phyloP scores from a whole-genome alignment of 108 stramenopile genomes.

The Mediolabrus comicus region DNA sequence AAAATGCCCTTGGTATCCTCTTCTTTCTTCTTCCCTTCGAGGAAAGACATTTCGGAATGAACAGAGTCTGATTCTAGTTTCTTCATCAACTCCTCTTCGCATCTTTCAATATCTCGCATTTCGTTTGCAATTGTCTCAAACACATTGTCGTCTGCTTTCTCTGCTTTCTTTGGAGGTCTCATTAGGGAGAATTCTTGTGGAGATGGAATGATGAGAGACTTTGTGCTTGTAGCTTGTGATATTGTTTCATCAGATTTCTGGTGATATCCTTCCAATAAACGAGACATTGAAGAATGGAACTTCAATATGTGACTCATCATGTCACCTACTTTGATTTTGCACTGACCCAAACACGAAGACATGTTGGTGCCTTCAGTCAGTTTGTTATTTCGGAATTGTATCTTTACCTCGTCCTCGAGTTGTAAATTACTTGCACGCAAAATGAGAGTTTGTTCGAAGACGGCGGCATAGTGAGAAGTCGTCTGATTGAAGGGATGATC shows the following conservation, averaged over 20 bases:
- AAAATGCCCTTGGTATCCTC: neutral
- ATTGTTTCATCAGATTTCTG: neutral
- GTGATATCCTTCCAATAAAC: conserved; percentile 5
- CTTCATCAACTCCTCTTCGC: neutral
- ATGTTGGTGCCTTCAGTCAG: conserved; percentile 5
- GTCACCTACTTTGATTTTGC: conserved; percentile 32
- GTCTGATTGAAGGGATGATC: conserved; percentile 12
- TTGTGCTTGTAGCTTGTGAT: neutral
- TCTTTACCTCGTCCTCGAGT: conserved; percentile 32
- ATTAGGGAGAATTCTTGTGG: conserved; percentile 33
- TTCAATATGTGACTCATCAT: conserved; percentile 24
- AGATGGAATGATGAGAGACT: conserved; percentile 17
- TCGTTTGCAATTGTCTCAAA: neutral
- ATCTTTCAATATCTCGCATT: conserved; percentile 1
- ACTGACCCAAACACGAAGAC: conserved; percentile 22
- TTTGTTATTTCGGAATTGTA: conserved; percentile 31
- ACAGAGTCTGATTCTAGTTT: neutral
- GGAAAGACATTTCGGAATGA: neutral
- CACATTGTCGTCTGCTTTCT: neutral
- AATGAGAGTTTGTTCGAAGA: conserved; percentile 35
- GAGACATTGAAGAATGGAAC: conserved; percentile 21
- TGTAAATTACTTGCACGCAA: conserved; percentile 30
- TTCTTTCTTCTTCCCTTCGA: neutral
- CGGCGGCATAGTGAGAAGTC: conserved; percentile 22
- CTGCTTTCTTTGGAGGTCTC: conserved; percentile 4